Evolutionary conservation across 495 filamentous ascomycete species (phyloP).

Genomic region (Mytilinidion resinicola): DNA sequence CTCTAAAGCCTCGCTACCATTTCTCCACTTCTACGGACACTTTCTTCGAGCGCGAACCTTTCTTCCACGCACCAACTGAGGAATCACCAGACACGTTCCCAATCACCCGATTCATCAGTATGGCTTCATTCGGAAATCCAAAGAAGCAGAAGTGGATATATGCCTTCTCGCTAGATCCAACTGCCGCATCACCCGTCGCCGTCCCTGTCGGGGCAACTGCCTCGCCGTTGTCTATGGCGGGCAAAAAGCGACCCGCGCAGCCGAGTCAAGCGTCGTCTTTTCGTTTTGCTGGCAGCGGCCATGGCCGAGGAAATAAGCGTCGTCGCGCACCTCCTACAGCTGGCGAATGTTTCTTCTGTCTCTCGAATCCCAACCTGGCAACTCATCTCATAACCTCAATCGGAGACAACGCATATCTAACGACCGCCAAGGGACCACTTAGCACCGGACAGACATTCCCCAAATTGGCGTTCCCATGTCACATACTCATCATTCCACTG

Average conservation of each 20-base stretch:
- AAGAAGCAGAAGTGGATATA: constrained; percentile 80
- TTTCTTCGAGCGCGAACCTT: constrained; percentile 89
- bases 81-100: constrained; percentile 47
- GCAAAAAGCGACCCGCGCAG: constrained; percentile 55
- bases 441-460: constrained; percentile 60
- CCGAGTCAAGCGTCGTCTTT: constrained; percentile 50
- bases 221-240: constrained; percentile 55
- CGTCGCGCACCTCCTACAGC: constrained; percentile 58
- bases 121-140: constrained; percentile 68
- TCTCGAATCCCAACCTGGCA: constrained; percentile 72
- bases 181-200: constrained; percentile 47
- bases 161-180: constrained; percentile 73
- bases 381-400: constrained; percentile 86
- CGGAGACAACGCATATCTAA: constrained; percentile 76
- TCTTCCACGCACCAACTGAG: constrained; percentile 62
- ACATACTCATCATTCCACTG: constrained; percentile 87
- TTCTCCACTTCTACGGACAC: constrained; percentile 61
- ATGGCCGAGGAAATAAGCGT: constrained; percentile 21
- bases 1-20: constrained; percentile 82
- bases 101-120: constrained; percentile 80
- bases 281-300: constrained; percentile 49
- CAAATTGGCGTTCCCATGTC: constrained; percentile 67
- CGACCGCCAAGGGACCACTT: constrained; percentile 86
- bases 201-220: constrained; percentile 64
- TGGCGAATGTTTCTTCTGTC: constrained; percentile 87